phyloP scores from a whole-genome alignment of 23 red algal genomes.

The Gracilaria gracilis region DNA sequence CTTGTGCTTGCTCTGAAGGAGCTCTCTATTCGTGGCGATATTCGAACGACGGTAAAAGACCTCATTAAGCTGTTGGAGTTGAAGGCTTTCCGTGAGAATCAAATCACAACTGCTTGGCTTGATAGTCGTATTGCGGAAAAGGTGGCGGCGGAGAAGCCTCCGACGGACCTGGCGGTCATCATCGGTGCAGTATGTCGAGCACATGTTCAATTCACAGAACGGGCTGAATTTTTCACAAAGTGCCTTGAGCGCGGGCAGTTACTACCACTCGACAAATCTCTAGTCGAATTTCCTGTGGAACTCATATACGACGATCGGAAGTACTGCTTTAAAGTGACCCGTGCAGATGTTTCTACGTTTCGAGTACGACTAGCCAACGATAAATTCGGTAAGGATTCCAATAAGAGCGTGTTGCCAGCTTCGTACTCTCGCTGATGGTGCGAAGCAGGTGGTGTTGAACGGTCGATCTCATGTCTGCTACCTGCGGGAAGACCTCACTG shows the following conservation, averaged over 20 bases:
- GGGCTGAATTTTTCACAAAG: slow-evolving; percentile 64
- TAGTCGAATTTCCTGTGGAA: slow-evolving; percentile 88
- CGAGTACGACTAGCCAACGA: slow-evolving; percentile 54
- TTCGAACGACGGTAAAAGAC: slow-evolving; percentile 96
- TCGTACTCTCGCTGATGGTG: slow-evolving; percentile 90
- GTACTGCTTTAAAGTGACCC: slow-evolving; percentile 83
- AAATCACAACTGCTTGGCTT: slow-evolving; percentile 91
- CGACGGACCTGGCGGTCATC: slow-evolving; percentile 86
- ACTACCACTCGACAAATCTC: slow-evolving; percentile 69
- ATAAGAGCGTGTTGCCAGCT: slow-evolving; percentile 66
- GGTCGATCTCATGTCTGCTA: slow-evolving; percentile 94
- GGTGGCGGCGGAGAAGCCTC: slow-evolving; percentile 81
- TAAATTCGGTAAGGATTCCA: slow-evolving; percentile 3
- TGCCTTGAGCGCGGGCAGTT: slow-evolving; percentile 94
- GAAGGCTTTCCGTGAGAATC: slow-evolving; percentile 83
- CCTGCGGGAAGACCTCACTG: slow-evolving; percentile 78
- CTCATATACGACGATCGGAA: slow-evolving; percentile 95
- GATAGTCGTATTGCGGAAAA: slow-evolving; percentile 93
- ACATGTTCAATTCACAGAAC: slow-evolving; percentile 61
- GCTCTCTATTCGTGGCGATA: slow-evolving; percentile 95
- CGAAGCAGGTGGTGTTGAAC: slow-evolving; percentile 83
- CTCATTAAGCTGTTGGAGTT: slow-evolving; percentile 90
- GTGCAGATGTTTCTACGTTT: slow-evolving; percentile 83
- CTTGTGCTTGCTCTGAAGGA: slow-evolving; percentile 96
- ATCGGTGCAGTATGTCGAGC: slow-evolving; percentile 89